These are phyloP conservation scores for Nadsonia starkeyi-henricii DNA, from an alignment of 1,139 yeast genomes.

Conservation along the genomic window DNA sequence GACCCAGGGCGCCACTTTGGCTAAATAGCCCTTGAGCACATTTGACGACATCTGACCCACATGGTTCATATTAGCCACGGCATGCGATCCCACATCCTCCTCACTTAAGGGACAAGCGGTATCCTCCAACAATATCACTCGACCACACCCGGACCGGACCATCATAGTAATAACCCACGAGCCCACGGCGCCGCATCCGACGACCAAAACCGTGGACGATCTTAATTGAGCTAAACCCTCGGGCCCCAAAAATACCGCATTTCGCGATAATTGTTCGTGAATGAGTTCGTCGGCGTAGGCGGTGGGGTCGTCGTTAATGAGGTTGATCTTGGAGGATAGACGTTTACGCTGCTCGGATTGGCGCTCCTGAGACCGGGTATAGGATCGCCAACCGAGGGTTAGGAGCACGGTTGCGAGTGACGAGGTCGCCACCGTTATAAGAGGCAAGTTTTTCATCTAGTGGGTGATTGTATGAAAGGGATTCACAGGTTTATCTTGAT, in stretches of 20 bases:
- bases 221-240: constrained; percentile 69
- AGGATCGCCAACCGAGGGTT: too few species aligned
- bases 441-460: too few species aligned
- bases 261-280: constrained; percentile 83
- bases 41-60: constrained; percentile 86
- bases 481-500: too few species aligned
- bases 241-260: constrained; percentile 79
- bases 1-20: constrained; percentile 81
- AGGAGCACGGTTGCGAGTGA: too few species aligned
- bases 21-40: constrained; percentile 51
- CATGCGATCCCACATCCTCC: constrained; percentile 58
- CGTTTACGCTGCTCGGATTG: too few species aligned
- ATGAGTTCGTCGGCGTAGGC: constrained; percentile 44
- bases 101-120: constrained; percentile 92
- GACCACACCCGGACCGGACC: constrained; percentile 76
- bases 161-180: constrained; percentile 93
- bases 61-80: constrained; percentile 76
- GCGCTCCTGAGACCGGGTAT: too few species aligned
- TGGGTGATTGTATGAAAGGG: too few species aligned
- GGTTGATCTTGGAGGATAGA: too few species aligned
- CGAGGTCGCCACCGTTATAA: too few species aligned
- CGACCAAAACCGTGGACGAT: constrained; percentile 63
- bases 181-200: constrained; percentile 99
- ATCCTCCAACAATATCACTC: constrained; percentile 71
- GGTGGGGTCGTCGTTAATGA: too few species aligned